Base-by-base conservation (phyloP, 1,139 yeast species). In the Casaregolazyma lundiana region DNA sequence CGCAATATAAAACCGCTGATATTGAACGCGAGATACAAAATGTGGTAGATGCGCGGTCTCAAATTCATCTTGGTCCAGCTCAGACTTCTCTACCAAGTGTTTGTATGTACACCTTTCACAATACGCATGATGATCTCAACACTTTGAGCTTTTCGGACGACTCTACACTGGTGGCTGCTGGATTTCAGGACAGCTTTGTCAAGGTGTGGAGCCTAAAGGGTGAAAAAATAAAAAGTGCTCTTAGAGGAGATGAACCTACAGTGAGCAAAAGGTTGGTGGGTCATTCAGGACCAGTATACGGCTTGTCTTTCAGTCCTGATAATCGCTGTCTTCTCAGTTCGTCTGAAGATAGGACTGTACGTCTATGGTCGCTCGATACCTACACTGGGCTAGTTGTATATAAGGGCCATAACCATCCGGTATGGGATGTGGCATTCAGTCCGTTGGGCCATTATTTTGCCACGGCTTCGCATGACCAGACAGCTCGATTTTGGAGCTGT, bases 391-490 rank as follows among this genome's bases (percentile, higher is more conserved):
- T 94, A 43, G 98, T 92, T 2, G 78, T 92, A n/a, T 92, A 92
- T 67, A 88, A 87, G 63, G 97, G 97, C 4, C 99, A 94, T 64
- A 88, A 83, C 58, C 95, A 86, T 56, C 97, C 98, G 1, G 84
- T 94, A 22, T 94, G 98, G 98, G 98, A 94, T 62, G 97, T 92
- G 4, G 78, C 85, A 57, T 92, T 89, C 61, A 83, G 96, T 3
- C 98, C 98, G 1, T 71, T 86, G 60, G 98, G 98, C 2, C 97
- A 92, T 67, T 94, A 94, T 69, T 94, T 94, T 67, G 97, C 95
- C 9, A 89, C 97, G 0, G 97, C 95, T 0, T 88, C 97, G 3
- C 97, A 90, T 61, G 99, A 94, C 62, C 97, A 90, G 64, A 94
- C 98, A 0, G 98, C 97, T 0, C 75, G 97, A 53, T 72, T 94